These are phyloP conservation scores for Melanogaster broomeanus DNA, from an alignment of 768 basidiomycete genomes.

Conservation along the genomic window DNA sequence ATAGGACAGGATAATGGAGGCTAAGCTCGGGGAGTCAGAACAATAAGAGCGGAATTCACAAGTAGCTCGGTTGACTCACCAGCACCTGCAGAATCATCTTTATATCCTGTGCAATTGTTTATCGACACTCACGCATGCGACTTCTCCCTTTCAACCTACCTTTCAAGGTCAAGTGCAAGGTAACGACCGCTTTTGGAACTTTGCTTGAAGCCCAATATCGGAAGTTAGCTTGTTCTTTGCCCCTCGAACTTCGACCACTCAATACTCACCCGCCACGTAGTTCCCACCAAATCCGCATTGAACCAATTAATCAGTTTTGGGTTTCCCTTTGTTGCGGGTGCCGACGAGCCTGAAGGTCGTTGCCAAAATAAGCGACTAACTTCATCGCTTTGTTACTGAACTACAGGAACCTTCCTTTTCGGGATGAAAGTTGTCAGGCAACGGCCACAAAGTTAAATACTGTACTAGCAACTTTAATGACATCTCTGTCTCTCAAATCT, in stretches of 20 bases:
- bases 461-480: no score
- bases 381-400: no score
- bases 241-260: background rate
- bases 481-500: no score
- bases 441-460: no score
- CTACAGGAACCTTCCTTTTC: slow-evolving; percentile 17
- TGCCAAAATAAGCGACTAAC: background rate
- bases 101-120: slow-evolving; percentile 19
- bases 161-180: slow-evolving; percentile 18
- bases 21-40: slow-evolving; percentile 17
- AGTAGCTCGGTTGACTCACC: slow-evolving; percentile 18
- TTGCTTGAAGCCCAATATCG: slow-evolving; percentile 28
- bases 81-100: slow-evolving; percentile 10
- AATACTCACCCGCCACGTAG: background rate
- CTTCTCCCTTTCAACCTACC: slow-evolving; percentile 29
- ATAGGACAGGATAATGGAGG: slow-evolving; percentile 2
- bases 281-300: slow-evolving; percentile 4
- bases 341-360: background rate
- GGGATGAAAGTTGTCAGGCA: slow-evolving; percentile 8
- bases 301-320: slow-evolving; percentile 10
- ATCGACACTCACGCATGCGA: background rate
- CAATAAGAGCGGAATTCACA: slow-evolving; percentile 32
- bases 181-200: slow-evolving; percentile 21
- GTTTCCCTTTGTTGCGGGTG: slow-evolving; percentile 20
- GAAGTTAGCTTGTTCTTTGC: slow-evolving; percentile 26